Conservation (phyloP, 2,329 filamentous ascomycete genomes). For the Pseudogymnoascus sp. region DNA sequence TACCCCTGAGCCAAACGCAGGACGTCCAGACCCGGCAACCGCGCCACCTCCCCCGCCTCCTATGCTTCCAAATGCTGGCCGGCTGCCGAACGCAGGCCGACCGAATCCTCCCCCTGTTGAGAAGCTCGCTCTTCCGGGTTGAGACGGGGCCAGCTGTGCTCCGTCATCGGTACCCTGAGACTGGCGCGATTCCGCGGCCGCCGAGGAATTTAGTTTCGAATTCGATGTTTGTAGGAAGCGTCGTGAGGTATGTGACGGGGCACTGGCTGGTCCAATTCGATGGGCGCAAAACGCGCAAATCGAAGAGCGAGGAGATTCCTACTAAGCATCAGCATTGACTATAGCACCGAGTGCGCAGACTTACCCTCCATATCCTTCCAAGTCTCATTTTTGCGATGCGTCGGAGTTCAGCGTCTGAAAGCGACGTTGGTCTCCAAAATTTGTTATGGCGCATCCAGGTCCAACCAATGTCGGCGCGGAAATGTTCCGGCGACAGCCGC, state of each 20-base stretch:
- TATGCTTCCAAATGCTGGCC: slow-evolving; percentile 10
- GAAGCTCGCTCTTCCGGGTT: not conserved
- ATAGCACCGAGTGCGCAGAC: not conserved
- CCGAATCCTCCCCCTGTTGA: slow-evolving; percentile 15
- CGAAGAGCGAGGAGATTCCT: slow-evolving; percentile 25
- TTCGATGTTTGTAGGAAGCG: slow-evolving; percentile 28
- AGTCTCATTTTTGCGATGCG: slow-evolving; percentile 24
- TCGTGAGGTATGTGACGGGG: slow-evolving; percentile 26
- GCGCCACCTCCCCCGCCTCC: not conserved
- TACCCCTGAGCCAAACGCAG: slow-evolving; percentile 5
- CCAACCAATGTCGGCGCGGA: slow-evolving; percentile 3
- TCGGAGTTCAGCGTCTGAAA: not conserved
- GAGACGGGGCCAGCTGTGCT: not conserved
- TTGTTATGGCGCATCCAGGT: slow-evolving; percentile 9
- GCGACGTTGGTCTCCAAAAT: slow-evolving; percentile 15
- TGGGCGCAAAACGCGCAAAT: slow-evolving; percentile 30
- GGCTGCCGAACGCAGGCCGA: slow-evolving; percentile 12
- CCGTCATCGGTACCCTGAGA: not conserved
- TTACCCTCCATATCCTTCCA: slow-evolving; percentile 25
- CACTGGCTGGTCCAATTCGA: slow-evolving; percentile 24
- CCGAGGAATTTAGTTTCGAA: slow-evolving; percentile 2
- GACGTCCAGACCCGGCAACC: not conserved
- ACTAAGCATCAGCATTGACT: not conserved
- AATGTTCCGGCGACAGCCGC: slow-evolving; percentile 3
- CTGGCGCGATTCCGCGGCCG: not conserved